Evolutionary conservation across 129 eudicot genomes (phyloP), one percentile per base, ranked within the genome.

Genomic region (Saussurea involucrata): DNA sequence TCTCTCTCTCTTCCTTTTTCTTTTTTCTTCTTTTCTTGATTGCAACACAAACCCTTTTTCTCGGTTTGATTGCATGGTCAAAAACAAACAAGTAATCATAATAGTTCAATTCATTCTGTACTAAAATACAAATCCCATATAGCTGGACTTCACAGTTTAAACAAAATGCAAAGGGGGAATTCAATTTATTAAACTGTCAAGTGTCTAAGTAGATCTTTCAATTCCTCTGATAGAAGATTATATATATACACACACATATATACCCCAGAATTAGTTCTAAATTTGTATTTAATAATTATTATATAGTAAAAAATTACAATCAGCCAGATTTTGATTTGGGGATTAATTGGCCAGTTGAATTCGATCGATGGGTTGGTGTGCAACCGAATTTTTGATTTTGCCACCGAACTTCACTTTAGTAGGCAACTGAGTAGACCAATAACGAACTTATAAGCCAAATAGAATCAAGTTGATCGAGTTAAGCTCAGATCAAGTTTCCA

Each of bases 1-100:
- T 72, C 46, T 24, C 55, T 64, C 40, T 73, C 66, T 79, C 17
- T 57, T 7, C 17, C 63, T 78, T 21, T 78, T 46, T 60, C 71
- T 13, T 53, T 37, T 44, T 53, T n/a, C 61, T 8, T 53, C 17
- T 76, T 66, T 80, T 73, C 78, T 80, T 80, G 84, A 74, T 74
- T 73, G 61, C 84, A 80, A 74, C 71, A 81, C 66, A 67, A 74
- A 34, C 84, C 80, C 75, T 80, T 81, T 68, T 81, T 74, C 80
- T 81, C 53, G 80, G 71, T 75, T 66, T 81, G 75, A 81, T 81
- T 81, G 80, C 84, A 81, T 70, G 80, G 84, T 81, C 80, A 74
- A 81, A 74, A 74, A 81, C 76, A 81, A 71, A 27, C 76, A 68
- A 63, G 69, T 67, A 72, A 44, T 81, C 71, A 75, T 74, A 75